A percentile compares a stretch with the other conserved stretches of the same genome.
These are phyloP conservation scores for Lizonia empirigonia DNA, from an alignment of 2,329 filamentous ascomycete species.

Conservation along the genomic window DNA sequence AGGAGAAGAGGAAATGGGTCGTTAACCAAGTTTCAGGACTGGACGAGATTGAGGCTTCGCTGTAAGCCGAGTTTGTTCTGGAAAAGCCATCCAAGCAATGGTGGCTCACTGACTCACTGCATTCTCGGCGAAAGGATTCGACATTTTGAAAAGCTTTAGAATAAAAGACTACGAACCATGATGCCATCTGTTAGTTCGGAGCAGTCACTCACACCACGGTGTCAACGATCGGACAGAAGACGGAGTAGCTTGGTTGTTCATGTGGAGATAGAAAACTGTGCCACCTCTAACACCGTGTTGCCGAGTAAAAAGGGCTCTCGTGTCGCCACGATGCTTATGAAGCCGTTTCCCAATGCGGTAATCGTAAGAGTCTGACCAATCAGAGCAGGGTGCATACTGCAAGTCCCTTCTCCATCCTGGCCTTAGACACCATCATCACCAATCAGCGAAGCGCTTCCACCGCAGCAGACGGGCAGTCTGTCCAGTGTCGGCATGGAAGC, in stretches of 20 bases:
- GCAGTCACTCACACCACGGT: background rate
- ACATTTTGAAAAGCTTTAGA: too few species aligned
- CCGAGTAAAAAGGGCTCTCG: too few species aligned
- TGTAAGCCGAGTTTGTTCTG: constrained; percentile 12
- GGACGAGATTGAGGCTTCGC: constrained; percentile 38
- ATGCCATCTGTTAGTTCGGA: too few species aligned
- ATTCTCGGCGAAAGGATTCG: too few species aligned
- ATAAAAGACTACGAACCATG: too few species aligned
- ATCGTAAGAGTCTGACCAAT: constrained; percentile 9
- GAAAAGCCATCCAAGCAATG: too few species aligned
- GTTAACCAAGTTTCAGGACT: constrained; percentile 42
- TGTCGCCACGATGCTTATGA: too few species aligned
- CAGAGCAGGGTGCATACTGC: background rate
- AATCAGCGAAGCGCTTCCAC: background rate
- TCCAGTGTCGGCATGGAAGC: background rate
- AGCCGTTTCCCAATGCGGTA: background rate
- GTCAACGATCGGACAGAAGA: constrained; percentile 3
- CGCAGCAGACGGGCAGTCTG: constrained; percentile 2
- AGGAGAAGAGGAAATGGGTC: constrained; percentile 56
- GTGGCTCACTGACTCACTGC: too few species aligned
- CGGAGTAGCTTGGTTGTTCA: background rate
- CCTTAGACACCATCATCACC: background rate
- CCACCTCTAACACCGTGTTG: constrained; percentile 1
- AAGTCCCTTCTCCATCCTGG: background rate
- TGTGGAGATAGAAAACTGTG: background rate